Evolutionary conservation across 306 rosid genomes (phyloP), one percentile per base, ranked within the genome.

Genomic region (Quercus dentata): DNA sequence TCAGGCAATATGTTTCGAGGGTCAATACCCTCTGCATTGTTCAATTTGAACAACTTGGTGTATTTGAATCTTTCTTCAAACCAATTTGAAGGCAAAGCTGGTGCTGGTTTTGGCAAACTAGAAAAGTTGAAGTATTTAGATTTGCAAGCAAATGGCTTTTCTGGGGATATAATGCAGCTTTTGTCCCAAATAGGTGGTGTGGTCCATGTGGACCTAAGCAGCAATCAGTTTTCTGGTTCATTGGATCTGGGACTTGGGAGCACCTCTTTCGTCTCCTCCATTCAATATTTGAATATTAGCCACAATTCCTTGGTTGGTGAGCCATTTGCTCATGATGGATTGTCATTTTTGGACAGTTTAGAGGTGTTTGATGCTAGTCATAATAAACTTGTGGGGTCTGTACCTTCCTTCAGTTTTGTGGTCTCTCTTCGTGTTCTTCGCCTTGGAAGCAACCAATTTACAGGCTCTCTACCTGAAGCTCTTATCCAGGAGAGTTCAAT

Each of bases 261-360:
- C 71, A 78, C 82, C 17, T 88, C 88, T 0, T 85, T 91, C 72
- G 78, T 91, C 55, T 88, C 91, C 12, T 86, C 96, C 1, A 78
- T 92, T 77, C 87, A 62, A 3, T 83, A 88, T 76, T 83, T 92
- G 25, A 92, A 92, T 83, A 63, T 91, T 31, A 92, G 97, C 73
- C 84, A 84, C 69, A 92, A 92, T 85, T 76, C 86, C 30, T 84
- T 92, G 91, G 74, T 23, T 54, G 96, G 96, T 69, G 87, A 89
- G 82, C 91, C 88, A 56, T 92, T 92, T 85, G 86, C 85, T 69
- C 96, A 92, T 74, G 96, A 91, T 86, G 97, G 94, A 65, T 85
- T 91, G 87, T 89, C 97, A 23, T 92, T 87, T 80, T 90, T 92
- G 69, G 97, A 92, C 80, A 89, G 78, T 82, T 89, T 92, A 86